A percentile compares a stretch with the other conserved stretches of the same genome.
Evolutionary conservation across 2,329 filamentous ascomycete genomes (phyloP).

Genomic region (Akanthomyces muscarius): DNA sequence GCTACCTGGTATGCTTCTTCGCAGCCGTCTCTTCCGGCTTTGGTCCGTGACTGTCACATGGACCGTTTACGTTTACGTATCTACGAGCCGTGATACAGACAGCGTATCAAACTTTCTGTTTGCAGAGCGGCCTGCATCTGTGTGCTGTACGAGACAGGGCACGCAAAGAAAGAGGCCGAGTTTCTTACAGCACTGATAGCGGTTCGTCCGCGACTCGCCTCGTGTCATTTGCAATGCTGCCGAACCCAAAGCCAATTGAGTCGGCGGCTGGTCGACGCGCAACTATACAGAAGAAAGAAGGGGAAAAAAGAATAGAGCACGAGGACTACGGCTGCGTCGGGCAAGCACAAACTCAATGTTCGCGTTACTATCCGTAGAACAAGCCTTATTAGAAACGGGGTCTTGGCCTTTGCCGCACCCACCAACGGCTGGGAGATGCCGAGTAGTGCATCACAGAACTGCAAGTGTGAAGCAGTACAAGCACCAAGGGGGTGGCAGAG

Average conservation of each 20-base stretch:
- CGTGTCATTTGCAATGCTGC: not conserved
- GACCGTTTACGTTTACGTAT: not conserved
- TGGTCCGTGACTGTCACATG: not conserved
- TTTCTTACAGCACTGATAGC: not conserved
- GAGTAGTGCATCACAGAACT: constrained; percentile 4
- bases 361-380: no score
- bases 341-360: no score
- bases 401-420: constrained; percentile 1
- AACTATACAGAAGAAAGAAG: not conserved
- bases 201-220: not conserved
- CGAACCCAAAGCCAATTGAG: not conserved
- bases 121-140: not conserved
- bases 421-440: constrained; percentile 15
- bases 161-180: not conserved
- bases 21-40: constrained; percentile 1
- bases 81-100: constrained; percentile 9
- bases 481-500: constrained; percentile 10
- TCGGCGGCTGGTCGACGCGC: not conserved
- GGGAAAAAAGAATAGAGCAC: not conserved
- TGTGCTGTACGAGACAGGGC: not conserved
- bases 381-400: no score
- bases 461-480: constrained; percentile 9
- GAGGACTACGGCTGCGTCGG: no score
- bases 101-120: constrained; percentile 1
- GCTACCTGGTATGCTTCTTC: constrained; percentile 7